Evolutionary conservation across 2,329 filamentous ascomycete genomes (phyloP).

Genomic region (Ascochyta koolunga): DNA sequence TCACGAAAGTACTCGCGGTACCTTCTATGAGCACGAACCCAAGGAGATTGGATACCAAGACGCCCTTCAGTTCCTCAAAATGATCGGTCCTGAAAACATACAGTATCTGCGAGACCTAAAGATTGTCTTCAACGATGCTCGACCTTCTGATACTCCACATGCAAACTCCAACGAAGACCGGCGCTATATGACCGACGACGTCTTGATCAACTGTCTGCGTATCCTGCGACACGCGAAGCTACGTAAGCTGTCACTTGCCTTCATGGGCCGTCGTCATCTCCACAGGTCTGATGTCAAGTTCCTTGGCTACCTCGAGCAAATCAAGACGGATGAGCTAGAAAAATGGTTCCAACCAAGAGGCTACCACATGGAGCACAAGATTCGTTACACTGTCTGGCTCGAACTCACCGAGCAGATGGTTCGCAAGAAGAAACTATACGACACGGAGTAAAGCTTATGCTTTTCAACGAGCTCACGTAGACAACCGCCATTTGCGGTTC

Average conservation of each 20-base stretch:
- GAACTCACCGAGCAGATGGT: slow-evolving; percentile 45
- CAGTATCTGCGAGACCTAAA: slow-evolving; percentile 54
- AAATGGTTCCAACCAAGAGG: slow-evolving; percentile 23
- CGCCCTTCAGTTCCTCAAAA: slow-evolving; percentile 52
- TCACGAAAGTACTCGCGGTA: slow-evolving; percentile 44
- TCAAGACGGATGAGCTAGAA: slow-evolving; percentile 53
- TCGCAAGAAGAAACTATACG: slow-evolving; percentile 47
- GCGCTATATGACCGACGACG: slow-evolving; percentile 56
- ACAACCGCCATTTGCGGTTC: neutral
- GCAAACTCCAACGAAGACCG: slow-evolving; percentile 50
- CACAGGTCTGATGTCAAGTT: slow-evolving; percentile 50
- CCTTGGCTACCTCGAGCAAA: slow-evolving; percentile 51
- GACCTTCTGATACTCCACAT: slow-evolving; percentile 49
- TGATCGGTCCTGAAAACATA: slow-evolving; percentile 56
- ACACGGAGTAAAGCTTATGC: slow-evolving; percentile 8
- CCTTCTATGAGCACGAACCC: slow-evolving; percentile 50
- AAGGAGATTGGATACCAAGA: slow-evolving; percentile 57
- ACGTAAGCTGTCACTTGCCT: slow-evolving; percentile 50
- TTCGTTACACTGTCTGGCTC: slow-evolving; percentile 37
- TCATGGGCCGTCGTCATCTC: slow-evolving; percentile 50
- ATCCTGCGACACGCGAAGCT: slow-evolving; percentile 52
- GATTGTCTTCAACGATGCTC: slow-evolving; percentile 55
- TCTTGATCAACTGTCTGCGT: slow-evolving; percentile 54
- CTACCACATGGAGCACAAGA: slow-evolving; percentile 38
- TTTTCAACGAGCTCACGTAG: neutral